Conservation (phyloP, 768 basidiomycete species). For the Gelatoporia subvermispora region DNA sequence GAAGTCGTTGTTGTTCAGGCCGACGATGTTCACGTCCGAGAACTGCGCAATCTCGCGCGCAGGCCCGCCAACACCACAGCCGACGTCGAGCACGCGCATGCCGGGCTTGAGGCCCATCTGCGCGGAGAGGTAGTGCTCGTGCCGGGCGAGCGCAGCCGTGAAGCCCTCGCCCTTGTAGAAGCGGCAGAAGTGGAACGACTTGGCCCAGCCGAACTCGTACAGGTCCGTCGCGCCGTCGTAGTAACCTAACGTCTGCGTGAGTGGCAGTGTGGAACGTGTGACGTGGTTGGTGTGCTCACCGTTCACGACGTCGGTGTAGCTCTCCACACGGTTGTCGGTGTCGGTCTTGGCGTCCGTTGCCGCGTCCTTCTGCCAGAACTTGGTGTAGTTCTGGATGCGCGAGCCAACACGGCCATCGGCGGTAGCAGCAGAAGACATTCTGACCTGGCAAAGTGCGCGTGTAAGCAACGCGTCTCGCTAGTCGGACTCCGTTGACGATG, state of each 20-base stretch:
- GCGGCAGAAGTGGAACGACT: conserved; percentile 94
- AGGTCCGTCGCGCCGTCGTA: conserved; percentile 95
- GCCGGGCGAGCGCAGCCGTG: conserved; percentile 75
- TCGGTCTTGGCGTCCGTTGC: conserved; percentile 59
- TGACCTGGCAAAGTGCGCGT: not conserved
- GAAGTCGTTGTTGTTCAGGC: conserved; percentile 95
- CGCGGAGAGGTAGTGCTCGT: conserved; percentile 94
- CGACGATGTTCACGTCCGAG: conserved; percentile 77
- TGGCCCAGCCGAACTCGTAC: conserved; percentile 91
- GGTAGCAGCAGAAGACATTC: conserved; percentile 14
- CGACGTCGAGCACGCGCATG: conserved; percentile 96
- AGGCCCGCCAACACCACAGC: conserved; percentile 96
- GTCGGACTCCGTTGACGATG: not conserved
- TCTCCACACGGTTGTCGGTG: conserved; percentile 68
- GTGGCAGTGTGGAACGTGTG: not conserved
- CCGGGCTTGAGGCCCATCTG: conserved; percentile 82
- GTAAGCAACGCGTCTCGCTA: no score
- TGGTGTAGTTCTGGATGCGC: conserved; percentile 82
- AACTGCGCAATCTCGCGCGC: conserved; percentile 94
- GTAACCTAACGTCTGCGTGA: conserved; percentile 53
- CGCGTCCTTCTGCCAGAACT: conserved; percentile 87
- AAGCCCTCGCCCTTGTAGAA: conserved; percentile 91
- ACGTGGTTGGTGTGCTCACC: conserved; percentile 43
- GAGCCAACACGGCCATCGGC: conserved; percentile 35
- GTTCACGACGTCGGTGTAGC: conserved; percentile 92